phyloP scores from a whole-genome alignment of 768 basidiomycete genomes.

The Tylopilus sp. region DNA sequence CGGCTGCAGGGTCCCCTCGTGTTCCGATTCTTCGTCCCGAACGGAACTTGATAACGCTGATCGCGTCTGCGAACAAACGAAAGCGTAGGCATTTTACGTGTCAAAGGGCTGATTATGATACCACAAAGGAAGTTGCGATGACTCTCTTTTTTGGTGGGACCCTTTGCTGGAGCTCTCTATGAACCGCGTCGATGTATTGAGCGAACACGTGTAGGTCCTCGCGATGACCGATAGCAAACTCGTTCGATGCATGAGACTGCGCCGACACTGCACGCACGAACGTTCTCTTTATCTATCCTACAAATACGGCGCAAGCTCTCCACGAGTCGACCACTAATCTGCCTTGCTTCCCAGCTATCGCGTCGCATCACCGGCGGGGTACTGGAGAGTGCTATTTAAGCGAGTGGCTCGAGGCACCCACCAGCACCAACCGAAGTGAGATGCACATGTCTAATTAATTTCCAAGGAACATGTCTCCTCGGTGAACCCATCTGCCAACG shows the following conservation, averaged over 20 bases:
- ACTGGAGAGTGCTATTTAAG: not conserved
- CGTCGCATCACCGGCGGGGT: not conserved
- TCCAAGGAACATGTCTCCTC: constrained; percentile 26
- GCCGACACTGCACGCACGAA: constrained; percentile 9
- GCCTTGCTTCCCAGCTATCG: not conserved
- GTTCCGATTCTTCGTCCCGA: constrained; percentile 12
- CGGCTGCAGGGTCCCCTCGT: constrained; percentile 24
- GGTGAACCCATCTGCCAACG: constrained; percentile 19
- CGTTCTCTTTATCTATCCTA: constrained; percentile 19
- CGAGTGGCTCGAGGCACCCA: constrained; percentile 5
- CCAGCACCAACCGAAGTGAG: constrained; percentile 12
- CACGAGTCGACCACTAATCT: constrained; percentile 3
- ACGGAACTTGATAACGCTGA: constrained; percentile 3
- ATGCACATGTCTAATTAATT: constrained; percentile 24
- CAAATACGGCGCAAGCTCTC: not conserved
- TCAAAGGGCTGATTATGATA: constrained; percentile 1
- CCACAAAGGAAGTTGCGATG: not conserved
- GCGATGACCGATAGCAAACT: not conserved
- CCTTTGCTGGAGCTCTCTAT: constrained; percentile 3
- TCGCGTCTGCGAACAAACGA: constrained; percentile 1
- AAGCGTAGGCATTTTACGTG: constrained; percentile 17
- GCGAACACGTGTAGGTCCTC: constrained; percentile 21
- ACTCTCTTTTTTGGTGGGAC: not conserved
- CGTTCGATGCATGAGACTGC: constrained; percentile 2
- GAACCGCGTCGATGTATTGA: constrained; percentile 12